Conservation (phyloP, 1,284 basidiomycete species). For the Amylostereum areolatum region DNA sequence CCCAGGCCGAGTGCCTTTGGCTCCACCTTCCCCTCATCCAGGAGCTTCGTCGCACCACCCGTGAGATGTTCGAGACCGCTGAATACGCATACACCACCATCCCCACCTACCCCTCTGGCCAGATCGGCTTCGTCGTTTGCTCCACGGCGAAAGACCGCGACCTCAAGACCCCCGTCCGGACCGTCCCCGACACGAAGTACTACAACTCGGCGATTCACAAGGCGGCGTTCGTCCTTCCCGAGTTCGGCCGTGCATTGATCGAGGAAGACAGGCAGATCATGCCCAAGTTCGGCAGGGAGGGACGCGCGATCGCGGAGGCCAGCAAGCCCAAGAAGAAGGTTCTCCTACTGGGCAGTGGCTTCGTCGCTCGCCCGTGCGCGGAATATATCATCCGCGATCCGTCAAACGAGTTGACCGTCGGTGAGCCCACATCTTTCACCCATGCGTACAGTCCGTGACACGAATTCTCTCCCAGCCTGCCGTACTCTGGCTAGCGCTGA, state of each 20-base stretch:
- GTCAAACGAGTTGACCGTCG: conserved; percentile 82
- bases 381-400: conserved; percentile 88
- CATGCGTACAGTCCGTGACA: neutral
- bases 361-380: conserved; percentile 90
- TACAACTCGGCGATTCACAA: conserved; percentile 85
- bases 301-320: conserved; percentile 26
- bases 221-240: conserved; percentile 85
- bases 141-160: conserved; percentile 74
- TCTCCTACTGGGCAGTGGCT: conserved; percentile 90
- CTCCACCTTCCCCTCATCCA: conserved; percentile 88
- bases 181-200: conserved; percentile 73
- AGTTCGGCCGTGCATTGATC: conserved; percentile 79
- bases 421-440: conserved; percentile 26
- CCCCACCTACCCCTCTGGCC: conserved; percentile 95
- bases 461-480: conserved; percentile 50
- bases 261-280: conserved; percentile 67
- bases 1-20: conserved; percentile 97
- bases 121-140: conserved; percentile 94
- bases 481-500: conserved; percentile 77
- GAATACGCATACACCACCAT: conserved; percentile 97
- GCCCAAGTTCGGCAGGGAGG: conserved; percentile 61
- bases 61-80: conserved; percentile 75
- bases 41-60: conserved; percentile 70
- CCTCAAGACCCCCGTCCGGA: conserved; percentile 64
- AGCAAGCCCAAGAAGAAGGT: conserved; percentile 60